Percentiles rank a stretch among this genome's conserved stretches.
These are phyloP conservation scores for Dictyostelium brefeldianum DNA, from an alignment of 78 protist species.

Conservation along the genomic window DNA sequence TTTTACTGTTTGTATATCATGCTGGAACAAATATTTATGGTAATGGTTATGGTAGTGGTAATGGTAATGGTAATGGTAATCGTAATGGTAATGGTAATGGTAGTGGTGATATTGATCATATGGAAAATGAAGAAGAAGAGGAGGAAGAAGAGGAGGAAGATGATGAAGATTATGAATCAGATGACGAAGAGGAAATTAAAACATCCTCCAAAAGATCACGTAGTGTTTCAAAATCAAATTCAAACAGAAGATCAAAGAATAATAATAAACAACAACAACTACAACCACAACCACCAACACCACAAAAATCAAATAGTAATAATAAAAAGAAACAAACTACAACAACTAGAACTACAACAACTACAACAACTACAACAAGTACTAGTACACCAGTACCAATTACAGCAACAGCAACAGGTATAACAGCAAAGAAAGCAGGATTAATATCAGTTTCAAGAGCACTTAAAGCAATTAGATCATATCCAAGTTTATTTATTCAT, in stretches of 20 bases:
- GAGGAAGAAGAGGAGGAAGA: background rate
- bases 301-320: background rate
- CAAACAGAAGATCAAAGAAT: background rate
- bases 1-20: too few species aligned
- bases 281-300: background rate
- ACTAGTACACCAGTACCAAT: background rate
- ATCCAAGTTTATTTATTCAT: conserved; percentile 25
- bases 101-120: background rate
- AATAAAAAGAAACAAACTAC: background rate
- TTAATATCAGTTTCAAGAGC: conserved; percentile 56
- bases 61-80: background rate
- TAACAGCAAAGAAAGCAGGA: conserved; percentile 70
- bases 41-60: background rate
- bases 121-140: background rate
- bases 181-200: background rate
- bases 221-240: background rate
- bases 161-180: background rate
- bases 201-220: background rate
- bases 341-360: conserved; percentile 20
- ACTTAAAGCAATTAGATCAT: background rate
- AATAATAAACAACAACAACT: background rate
- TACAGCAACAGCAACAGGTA: conserved; percentile 62
- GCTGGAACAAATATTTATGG: too few species aligned
- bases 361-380: conserved; percentile 2
- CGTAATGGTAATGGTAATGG: background rate